phyloP scores from a whole-genome alignment of 1,284 basidiomycete genomes.

The Xerocomus nothofagi region DNA sequence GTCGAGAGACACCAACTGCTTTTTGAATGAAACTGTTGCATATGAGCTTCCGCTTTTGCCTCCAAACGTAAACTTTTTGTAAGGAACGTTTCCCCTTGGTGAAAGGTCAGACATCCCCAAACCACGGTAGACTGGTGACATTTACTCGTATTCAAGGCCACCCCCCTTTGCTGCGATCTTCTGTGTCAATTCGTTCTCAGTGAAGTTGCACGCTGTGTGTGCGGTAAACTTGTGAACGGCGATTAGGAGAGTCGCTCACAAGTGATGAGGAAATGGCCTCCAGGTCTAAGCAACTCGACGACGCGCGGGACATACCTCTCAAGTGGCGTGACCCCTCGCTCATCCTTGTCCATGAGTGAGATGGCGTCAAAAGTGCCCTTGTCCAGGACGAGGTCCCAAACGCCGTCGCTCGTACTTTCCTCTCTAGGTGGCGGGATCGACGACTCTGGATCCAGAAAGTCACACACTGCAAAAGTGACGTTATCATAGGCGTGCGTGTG shows the following conservation, averaged over 20 bases:
- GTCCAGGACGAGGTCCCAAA: conserved; percentile 73
- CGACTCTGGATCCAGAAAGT: conserved; percentile 58
- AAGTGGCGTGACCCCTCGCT: conserved; percentile 53
- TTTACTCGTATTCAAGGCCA: conserved; percentile 63
- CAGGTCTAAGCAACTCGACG: conserved; percentile 56
- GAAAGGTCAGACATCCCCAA: conserved; percentile 3
- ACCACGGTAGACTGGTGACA: conserved; percentile 7
- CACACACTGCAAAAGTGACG: conserved; percentile 54
- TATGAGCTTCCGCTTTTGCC: conserved; percentile 73
- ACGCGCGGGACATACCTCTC: conserved; percentile 66
- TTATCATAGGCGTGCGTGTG: conserved; percentile 20
- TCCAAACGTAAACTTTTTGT: conserved; percentile 74
- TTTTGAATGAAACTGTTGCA: conserved; percentile 73
- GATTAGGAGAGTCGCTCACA: conserved; percentile 49
- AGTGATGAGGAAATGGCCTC: conserved; percentile 81
- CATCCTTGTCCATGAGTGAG: conserved; percentile 68
- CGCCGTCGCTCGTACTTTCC: conserved; percentile 23
- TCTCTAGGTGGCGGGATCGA: conserved; percentile 36
- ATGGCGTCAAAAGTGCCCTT: conserved; percentile 90
- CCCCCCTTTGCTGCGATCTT: conserved; percentile 55
- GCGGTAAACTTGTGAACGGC: not conserved
- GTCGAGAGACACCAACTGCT: conserved; percentile 28
- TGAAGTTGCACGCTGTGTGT: conserved; percentile 87
- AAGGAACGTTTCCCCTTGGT: conserved; percentile 65
- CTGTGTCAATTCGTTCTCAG: conserved; percentile 71